Percentiles rank a stretch among this genome's conserved stretches.
These are phyloP conservation scores for Candida quercuum DNA, from an alignment of 805 yeast genomes.

Conservation along the genomic window DNA sequence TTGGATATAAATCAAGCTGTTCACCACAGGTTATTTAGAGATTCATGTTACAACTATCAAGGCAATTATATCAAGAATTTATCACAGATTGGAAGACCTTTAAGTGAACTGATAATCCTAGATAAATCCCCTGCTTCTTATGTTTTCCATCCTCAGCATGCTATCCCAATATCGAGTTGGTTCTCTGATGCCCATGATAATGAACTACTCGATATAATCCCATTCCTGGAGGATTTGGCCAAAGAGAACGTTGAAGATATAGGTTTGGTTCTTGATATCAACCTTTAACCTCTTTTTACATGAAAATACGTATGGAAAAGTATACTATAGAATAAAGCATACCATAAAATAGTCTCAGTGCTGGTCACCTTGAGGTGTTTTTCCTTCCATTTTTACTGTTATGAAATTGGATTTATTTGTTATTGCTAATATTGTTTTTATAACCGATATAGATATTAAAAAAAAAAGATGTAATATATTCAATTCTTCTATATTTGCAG, in stretches of 20 bases:
- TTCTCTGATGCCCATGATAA: constrained; percentile 97
- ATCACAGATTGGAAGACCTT: constrained; percentile 90
- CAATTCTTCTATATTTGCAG: too few species aligned
- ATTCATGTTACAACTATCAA: constrained; percentile 87
- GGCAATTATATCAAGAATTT: constrained; percentile 93
- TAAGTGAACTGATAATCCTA: constrained; percentile 77
- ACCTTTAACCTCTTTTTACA: constrained; percentile 27
- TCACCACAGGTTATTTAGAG: constrained; percentile 92
- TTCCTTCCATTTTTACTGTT: too few species aligned
- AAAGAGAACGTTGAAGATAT: constrained; percentile 74
- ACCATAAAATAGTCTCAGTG: background rate
- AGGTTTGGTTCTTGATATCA: constrained; percentile 77
- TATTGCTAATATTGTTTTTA: too few species aligned
- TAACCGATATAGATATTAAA: too few species aligned
- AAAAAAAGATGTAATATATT: too few species aligned
- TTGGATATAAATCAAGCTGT: constrained; percentile 70
- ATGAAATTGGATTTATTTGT: too few species aligned
- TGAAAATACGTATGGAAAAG: too few species aligned
- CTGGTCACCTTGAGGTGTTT: too few species aligned
- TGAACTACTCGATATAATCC: constrained; percentile 86
- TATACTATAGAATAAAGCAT: too few species aligned
- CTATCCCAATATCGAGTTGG: constrained; percentile 97
- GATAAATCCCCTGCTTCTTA: constrained; percentile 99
- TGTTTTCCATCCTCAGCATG: constrained; percentile 95
- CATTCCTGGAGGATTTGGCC: constrained; percentile 83